Evolutionary conservation across 1,284 basidiomycete genomes (phyloP), one percentile per base, ranked within the genome.

Genomic region (Phellopilus nigrolimitatus): DNA sequence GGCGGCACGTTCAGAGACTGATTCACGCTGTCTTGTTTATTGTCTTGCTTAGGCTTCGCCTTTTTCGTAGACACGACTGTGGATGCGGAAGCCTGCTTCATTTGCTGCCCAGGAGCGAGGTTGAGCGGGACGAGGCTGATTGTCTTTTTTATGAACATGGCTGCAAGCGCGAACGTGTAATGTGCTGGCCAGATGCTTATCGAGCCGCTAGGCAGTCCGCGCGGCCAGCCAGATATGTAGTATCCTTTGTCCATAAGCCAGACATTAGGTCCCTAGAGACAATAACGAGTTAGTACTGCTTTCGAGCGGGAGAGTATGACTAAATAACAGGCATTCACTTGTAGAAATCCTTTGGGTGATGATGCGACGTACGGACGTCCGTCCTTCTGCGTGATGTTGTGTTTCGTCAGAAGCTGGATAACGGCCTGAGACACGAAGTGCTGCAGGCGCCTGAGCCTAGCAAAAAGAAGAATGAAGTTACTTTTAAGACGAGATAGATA

Each of bases 371-470:
- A 49, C 19, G 52, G 52, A 22, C 30, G 43, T 13, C 52, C 52
- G 38, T 49, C 41, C 17, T 47, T 42, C 34, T 54, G 52, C 24
- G 39, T 54, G 4, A 54, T 44, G 21, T 47, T 42, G 25, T 45
- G 36, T 15, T 45, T 42, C 4, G 47, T 49, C 6, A 54, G 47
- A 9, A 49, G 41, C 28, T 39, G 37, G 47, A 54, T 54, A 25
- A 54, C 45, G 13, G 40, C 49, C 34, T 55, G 48, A 9, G 53
- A 55, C 15, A 51, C 53, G 36, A 55, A 55, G 13, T 47, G 33
- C 34, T 51, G 48, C 40, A 54, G 31, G 3, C 47, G 38, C n/a
- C 48, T 45, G 10, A 41, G 25, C 34, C 49, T 51, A 19, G 15
- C n/a, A 31, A 19, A 30, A 25, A 33, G 12, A 17, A 40, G 17